These are phyloP conservation scores for Hypoxylon intermedium DNA, from an alignment of 495 filamentous ascomycete genomes.

Conservation along the genomic window DNA sequence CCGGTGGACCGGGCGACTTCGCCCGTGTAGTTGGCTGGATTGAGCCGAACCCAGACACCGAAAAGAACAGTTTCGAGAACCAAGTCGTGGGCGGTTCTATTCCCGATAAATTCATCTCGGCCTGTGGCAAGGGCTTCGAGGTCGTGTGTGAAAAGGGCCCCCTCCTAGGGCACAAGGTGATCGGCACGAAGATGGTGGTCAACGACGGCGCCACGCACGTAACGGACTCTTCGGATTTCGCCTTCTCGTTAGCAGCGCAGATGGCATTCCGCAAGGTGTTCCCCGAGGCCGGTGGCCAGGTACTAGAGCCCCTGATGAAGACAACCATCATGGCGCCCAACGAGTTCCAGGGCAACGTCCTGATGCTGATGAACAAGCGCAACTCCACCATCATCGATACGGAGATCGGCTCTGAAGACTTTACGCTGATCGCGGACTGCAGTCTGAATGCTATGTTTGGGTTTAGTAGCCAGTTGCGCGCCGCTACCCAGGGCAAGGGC, in stretches of 20 bases:
- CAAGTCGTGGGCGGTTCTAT: slow-evolving; percentile 89
- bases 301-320: slow-evolving; percentile 98
- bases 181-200: slow-evolving; percentile 88
- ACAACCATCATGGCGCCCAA: slow-evolving; percentile 92
- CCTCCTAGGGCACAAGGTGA: slow-evolving; percentile 89
- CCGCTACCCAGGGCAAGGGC: slow-evolving; percentile 96
- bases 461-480: slow-evolving; percentile 86
- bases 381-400: slow-evolving; percentile 94
- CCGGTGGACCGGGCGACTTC: slow-evolving; percentile 94
- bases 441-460: slow-evolving; percentile 97
- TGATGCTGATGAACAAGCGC: slow-evolving; percentile 95
- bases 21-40: slow-evolving; percentile 92
- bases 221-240: slow-evolving; percentile 96
- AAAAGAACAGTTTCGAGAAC: slow-evolving; percentile 83
- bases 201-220: slow-evolving; percentile 98
- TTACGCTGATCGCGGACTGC: slow-evolving; percentile 93
- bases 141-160: slow-evolving; percentile 86
- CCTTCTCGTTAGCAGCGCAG: slow-evolving; percentile 96
- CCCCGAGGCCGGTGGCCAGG: slow-evolving; percentile 72
- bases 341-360: slow-evolving; percentile 97
- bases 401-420: slow-evolving; percentile 93
- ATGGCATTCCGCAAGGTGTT: slow-evolving; percentile 98
- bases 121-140: slow-evolving; percentile 96
- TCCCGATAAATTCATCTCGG: slow-evolving; percentile 93
- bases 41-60: slow-evolving; percentile 78